Conservation (phyloP, 768 basidiomycete genomes). For the Lanmaoa pseudosensibilis region DNA sequence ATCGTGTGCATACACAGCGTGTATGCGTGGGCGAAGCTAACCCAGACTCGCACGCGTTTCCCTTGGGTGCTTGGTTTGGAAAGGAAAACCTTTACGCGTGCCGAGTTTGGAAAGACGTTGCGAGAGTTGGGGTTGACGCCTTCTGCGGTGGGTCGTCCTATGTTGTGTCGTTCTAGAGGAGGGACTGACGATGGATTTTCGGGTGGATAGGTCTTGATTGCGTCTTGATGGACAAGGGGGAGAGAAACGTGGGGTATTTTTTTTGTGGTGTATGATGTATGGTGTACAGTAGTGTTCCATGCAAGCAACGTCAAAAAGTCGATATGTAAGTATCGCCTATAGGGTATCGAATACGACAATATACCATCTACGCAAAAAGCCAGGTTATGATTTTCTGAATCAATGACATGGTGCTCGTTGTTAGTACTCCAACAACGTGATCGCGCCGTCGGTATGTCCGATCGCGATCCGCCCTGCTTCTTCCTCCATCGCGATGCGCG, state of each 20-base stretch:
- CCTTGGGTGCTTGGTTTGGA: no score
- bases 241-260: background rate
- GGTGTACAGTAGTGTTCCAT: background rate
- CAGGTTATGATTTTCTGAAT: background rate
- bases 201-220: slow-evolving; percentile 51
- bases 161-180: background rate
- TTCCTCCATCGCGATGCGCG: slow-evolving; percentile 39
- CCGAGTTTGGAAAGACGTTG: slow-evolving; percentile 79
- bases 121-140: slow-evolving; percentile 87
- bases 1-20: background rate
- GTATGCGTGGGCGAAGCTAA: background rate
- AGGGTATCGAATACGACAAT: background rate
- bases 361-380: background rate
- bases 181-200: background rate
- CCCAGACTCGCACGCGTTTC: no score
- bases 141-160: slow-evolving; percentile 54
- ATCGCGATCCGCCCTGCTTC: slow-evolving; percentile 39
- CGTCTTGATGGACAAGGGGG: slow-evolving; percentile 29
- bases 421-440: slow-evolving; percentile 51
- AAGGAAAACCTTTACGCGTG: slow-evolving; percentile 64
- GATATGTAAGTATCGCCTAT: no score
- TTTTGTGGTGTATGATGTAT: background rate
- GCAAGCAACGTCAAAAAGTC: background rate
- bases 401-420: background rate
- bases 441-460: slow-evolving; percentile 41